phyloP scores from a whole-genome alignment of 2,329 filamentous ascomycete species.

The Dothideomycetes sp. region DNA sequence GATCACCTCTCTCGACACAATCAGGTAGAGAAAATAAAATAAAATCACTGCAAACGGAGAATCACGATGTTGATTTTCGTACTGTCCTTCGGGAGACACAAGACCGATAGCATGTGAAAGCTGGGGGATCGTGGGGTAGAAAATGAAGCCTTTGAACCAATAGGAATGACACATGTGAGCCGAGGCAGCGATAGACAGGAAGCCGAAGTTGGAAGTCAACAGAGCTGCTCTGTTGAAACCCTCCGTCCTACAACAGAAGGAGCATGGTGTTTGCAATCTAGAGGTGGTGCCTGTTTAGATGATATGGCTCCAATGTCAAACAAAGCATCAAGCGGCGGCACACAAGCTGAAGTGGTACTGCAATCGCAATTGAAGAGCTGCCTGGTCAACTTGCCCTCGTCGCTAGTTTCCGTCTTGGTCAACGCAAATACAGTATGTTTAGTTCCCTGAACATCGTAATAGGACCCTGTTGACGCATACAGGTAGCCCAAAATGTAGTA shows the following conservation, averaged over 20 bases:
- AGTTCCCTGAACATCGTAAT: background rate
- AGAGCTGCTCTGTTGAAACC: too few relatives aligned
- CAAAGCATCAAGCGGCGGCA: background rate
- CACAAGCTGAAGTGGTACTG: conserved; percentile 66
- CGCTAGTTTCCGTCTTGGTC: conserved; percentile 73
- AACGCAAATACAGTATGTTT: conserved; percentile 75
- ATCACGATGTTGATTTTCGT: too few relatives aligned
- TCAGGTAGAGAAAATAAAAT: too few relatives aligned
- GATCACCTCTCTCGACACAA: too few relatives aligned
- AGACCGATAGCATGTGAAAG: conserved; percentile 10
- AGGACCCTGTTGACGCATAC: conserved; percentile 19
- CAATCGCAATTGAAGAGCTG: conserved; percentile 80
- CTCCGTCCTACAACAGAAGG: too few relatives aligned
- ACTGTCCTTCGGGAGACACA: too few relatives aligned
- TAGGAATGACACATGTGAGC: background rate
- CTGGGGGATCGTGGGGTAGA: background rate
- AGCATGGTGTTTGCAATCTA: too few relatives aligned
- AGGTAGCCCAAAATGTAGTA: conserved; percentile 92
- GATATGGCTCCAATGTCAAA: background rate
- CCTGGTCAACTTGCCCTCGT: conserved; percentile 81
- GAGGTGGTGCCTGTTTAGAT: too few relatives aligned
- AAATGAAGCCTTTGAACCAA: too few relatives aligned
- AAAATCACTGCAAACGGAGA: too few relatives aligned
- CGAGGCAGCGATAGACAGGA: conserved; percentile 5
- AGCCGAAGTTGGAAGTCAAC: conserved; percentile 2